Evolutionary conservation across 2,329 filamentous ascomycete species (phyloP).

Genomic region (Colletotrichum abscissum): DNA sequence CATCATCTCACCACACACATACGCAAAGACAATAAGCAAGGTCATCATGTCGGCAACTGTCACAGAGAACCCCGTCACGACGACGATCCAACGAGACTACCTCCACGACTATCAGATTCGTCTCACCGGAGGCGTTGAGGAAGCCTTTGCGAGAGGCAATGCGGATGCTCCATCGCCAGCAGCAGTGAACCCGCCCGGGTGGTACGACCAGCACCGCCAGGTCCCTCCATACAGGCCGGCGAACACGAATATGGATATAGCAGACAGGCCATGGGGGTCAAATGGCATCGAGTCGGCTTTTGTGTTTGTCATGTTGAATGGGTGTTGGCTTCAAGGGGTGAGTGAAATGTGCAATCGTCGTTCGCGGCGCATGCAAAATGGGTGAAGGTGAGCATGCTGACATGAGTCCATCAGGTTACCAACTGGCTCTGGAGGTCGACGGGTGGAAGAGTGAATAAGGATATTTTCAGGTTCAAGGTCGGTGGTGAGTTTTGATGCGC

Average conservation of each 20-base stretch:
- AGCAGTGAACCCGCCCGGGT: slow-evolving; percentile 35
- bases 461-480: slow-evolving; percentile 61
- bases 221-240: slow-evolving; percentile 40
- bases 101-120: slow-evolving; percentile 32
- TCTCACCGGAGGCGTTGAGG: slow-evolving; percentile 29
- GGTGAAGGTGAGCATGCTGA: not conserved
- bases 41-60: slow-evolving; percentile 23
- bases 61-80: slow-evolving; percentile 24
- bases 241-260: slow-evolving; percentile 36
- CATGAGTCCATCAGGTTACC: slow-evolving; percentile 2
- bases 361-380: not conserved
- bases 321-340: slow-evolving; percentile 35
- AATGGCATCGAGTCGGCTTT: slow-evolving; percentile 37
- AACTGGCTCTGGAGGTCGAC: slow-evolving; percentile 31
- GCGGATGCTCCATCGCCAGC: slow-evolving; percentile 18
- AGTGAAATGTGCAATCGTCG: not conserved
- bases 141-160: slow-evolving; percentile 24
- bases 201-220: slow-evolving; percentile 38
- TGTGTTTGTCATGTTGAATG: slow-evolving; percentile 40
- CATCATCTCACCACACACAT: not conserved
- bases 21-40: not conserved
- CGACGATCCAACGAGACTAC: slow-evolving; percentile 18
- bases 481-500: slow-evolving; percentile 61
- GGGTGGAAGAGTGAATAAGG: slow-evolving; percentile 53
- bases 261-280: slow-evolving; percentile 36